These are phyloP conservation scores for Diatrype stigma DNA, from an alignment of 2,329 filamentous ascomycete species.

Conservation along the genomic window DNA sequence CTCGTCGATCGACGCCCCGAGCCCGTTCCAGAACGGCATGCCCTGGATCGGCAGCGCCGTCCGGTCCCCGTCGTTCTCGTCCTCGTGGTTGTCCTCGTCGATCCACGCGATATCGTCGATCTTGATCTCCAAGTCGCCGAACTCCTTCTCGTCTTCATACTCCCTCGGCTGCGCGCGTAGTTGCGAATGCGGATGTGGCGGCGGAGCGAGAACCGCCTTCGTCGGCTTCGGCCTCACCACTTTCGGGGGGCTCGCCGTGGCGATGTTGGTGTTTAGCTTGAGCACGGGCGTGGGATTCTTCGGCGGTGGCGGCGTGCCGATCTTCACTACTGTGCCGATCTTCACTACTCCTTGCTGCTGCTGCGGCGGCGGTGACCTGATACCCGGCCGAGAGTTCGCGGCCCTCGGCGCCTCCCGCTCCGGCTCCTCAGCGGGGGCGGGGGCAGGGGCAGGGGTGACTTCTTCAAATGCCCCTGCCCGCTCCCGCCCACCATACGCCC, in stretches of 20 bases:
- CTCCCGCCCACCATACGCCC: slow-evolving; percentile 49
- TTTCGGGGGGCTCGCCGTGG: slow-evolving; percentile 11
- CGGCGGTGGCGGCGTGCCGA: slow-evolving; percentile 10
- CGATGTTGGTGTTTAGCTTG: slow-evolving; percentile 22
- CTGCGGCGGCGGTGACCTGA: too few relatives aligned
- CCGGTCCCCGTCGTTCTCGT: slow-evolving; percentile 24
- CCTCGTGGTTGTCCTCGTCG: slow-evolving; percentile 34
- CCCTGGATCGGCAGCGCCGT: slow-evolving; percentile 24
- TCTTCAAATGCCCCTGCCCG: slow-evolving; percentile 43
- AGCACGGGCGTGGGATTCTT: slow-evolving; percentile 18
- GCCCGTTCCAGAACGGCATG: slow-evolving; percentile 17
- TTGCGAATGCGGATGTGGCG: too few relatives aligned
- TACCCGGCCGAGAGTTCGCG: not conserved
- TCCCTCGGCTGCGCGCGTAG: too few relatives aligned
- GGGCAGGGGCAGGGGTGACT: too few relatives aligned
- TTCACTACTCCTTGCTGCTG: not conserved
- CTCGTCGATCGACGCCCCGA: slow-evolving; percentile 39
- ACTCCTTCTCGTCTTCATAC: too few relatives aligned
- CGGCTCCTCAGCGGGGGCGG: slow-evolving; percentile 23
- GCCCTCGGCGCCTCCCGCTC: slow-evolving; percentile 9
- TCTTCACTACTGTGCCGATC: slow-evolving; percentile 4
- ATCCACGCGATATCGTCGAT: slow-evolving; percentile 21
- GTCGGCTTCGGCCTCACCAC: slow-evolving; percentile 19
- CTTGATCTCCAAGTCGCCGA: slow-evolving; percentile 7
- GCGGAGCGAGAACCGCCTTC: too few relatives aligned